These are phyloP conservation scores for Eucalyptus albens DNA, from an alignment of 345 rosid species.

Conservation along the genomic window DNA sequence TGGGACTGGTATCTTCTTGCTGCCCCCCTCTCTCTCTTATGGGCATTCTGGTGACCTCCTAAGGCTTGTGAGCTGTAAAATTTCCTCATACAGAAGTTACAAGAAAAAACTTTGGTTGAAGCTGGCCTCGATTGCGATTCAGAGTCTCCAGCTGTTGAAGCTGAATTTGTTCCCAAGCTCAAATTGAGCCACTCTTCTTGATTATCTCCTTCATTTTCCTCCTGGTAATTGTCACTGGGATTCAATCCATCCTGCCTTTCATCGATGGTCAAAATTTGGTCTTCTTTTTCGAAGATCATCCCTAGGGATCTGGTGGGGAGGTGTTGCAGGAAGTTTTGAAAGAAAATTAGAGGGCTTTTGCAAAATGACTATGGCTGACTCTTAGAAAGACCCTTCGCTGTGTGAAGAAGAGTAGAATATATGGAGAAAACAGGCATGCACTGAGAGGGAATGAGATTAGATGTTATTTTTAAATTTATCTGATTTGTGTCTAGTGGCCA, in stretches of 20 bases:
- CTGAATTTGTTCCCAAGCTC: conserved; percentile 31
- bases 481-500: conserved; percentile 18
- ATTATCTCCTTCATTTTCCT: conserved; percentile 2
- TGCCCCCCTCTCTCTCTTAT: conserved; percentile 67
- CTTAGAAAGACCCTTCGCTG: conserved; percentile 11
- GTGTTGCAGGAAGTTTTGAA: not conserved
- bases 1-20: conserved; percentile 53
- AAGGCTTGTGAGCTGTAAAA: conserved; percentile 70
- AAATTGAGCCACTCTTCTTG: conserved; percentile 49
- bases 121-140: conserved; percentile 16
- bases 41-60: conserved; percentile 84
- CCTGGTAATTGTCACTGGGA: conserved; percentile 2
- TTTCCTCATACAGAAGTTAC: conserved; percentile 69
- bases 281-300: conserved; percentile 34
- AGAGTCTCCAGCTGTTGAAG: conserved; percentile 21
- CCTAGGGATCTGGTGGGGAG: not conserved
- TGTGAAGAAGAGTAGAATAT: conserved; percentile 10
- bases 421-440: conserved; percentile 11
- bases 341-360: not conserved
- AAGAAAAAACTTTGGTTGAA: conserved; percentile 42
- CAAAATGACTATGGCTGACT: conserved; percentile 5
- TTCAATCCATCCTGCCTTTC: not conserved
- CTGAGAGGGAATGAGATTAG: not conserved
- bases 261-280: conserved; percentile 3
- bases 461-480: not conserved